Base-by-base conservation (phyloP, 805 yeast species). In the Yamadazyma sp. region DNA sequence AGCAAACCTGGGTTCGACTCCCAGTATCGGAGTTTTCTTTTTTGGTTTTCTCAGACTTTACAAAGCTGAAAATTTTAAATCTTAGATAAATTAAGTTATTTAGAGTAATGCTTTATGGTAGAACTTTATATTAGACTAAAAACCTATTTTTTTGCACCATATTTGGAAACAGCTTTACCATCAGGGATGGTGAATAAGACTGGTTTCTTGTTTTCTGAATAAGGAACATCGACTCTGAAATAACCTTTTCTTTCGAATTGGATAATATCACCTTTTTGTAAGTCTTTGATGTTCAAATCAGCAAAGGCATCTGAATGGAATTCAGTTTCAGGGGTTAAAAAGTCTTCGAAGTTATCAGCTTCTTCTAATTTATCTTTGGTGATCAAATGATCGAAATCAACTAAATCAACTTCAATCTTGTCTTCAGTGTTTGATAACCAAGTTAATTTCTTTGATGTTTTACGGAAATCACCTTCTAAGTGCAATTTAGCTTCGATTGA, bases 191-290 rank as follows among this genome's bases (percentile, higher is more conserved):
- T 82, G 69, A 84, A 91, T 73, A 91, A 83, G 33, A 83, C 81
- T 44, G 78, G 82, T 44, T 78, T 77, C 49, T 77, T 69, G 39
- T 80, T 84, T 40, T 73, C 77, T 22, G 66, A 60, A 43, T 71
- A 72, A 22, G 73, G 56, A 47, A 40, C 62, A 54, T 91, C 98
- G 42, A 89, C 71, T 58, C 93, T 78, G 78, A 68, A 91, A 74
- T 87, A 91, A 52, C 98, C 98, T 71, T 91, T 91, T 73, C 98
- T 85, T 69, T 91, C 98, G 49, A 91, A 88, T 69, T 91, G 98
- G 49, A 91, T 79, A 39, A 89, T 71, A 48, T 86, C 96, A 47
- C 95, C 96, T 48, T 70, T 82, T 69, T 85, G 80, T 75, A 91
- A 73, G 34, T 73, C 65, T 53, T 75, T 75, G 44, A 89, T 76